Conservation (phyloP, 192 early-diverging fungal species). For the Coemansia sp. region DNA sequence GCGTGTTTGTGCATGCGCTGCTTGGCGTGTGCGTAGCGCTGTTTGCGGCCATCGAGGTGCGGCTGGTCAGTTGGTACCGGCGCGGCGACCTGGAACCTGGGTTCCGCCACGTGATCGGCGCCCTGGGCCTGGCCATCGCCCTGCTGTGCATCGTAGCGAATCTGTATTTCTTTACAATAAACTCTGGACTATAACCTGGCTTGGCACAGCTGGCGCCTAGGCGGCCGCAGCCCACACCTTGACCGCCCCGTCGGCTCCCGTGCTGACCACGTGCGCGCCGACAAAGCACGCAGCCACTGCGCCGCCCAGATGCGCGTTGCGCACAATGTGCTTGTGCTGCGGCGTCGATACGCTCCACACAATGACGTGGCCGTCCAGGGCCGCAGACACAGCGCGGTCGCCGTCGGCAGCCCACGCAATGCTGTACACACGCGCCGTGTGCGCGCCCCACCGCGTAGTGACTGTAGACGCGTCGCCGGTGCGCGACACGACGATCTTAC, state of each 20-base stretch:
- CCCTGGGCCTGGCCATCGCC: slow-evolving; percentile 27
- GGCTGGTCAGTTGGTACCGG: slow-evolving; percentile 56
- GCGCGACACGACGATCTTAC: slow-evolving; percentile 77
- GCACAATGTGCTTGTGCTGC: slow-evolving; percentile 71
- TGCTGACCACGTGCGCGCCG: slow-evolving; percentile 64
- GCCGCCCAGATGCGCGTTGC: slow-evolving; percentile 79
- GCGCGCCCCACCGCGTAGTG: slow-evolving; percentile 83
- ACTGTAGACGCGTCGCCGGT: slow-evolving; percentile 53
- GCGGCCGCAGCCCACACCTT: slow-evolving; percentile 61
- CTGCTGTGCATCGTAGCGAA: slow-evolving; percentile 48
- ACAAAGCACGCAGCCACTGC: slow-evolving; percentile 74
- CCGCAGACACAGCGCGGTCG: slow-evolving; percentile 70
- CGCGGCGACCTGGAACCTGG: slow-evolving; percentile 57
- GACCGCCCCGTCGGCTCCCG: slow-evolving; percentile 81
- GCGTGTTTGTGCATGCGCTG: slow-evolving; percentile 26
- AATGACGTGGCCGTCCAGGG: slow-evolving; percentile 87
- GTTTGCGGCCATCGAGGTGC: slow-evolving; percentile 45
- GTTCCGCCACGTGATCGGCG: slow-evolving; percentile 46
- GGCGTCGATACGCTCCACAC: slow-evolving; percentile 85
- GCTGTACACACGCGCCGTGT: slow-evolving; percentile 79
- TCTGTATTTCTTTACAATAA: slow-evolving; percentile 50
- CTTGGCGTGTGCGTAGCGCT: slow-evolving; percentile 25
- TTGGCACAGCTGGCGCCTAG: too few species aligned
- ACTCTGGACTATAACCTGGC: neutral
- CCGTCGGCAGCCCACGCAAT: slow-evolving; percentile 80